Percentiles rank a stretch among this genome's conserved stretches.
These are phyloP conservation scores for Diaporthe australafricana DNA, from an alignment of 2,329 filamentous ascomycete genomes.

Conservation along the genomic window DNA sequence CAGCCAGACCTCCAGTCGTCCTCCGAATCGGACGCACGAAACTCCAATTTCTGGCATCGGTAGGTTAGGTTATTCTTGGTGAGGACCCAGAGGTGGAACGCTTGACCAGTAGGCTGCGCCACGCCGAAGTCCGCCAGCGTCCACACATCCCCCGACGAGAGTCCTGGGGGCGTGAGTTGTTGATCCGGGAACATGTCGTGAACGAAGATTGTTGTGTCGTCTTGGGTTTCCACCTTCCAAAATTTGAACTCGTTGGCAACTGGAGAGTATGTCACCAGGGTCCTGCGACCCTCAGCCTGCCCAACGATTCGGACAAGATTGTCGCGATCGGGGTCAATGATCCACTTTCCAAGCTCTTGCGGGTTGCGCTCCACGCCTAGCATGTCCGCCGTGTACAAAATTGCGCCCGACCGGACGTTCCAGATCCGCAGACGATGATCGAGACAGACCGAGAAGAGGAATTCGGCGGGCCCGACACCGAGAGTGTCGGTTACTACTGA, in stretches of 20 bases:
- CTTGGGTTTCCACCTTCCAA: conserved; percentile 78
- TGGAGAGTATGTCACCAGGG: conserved; percentile 87
- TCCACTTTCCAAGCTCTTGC: conserved; percentile 78
- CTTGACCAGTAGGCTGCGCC: conserved; percentile 63
- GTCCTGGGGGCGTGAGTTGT: conserved; percentile 74
- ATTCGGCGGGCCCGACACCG: conserved; percentile 61
- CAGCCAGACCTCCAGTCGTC: conserved; percentile 75
- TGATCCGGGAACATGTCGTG: conserved; percentile 76
- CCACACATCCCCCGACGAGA: conserved; percentile 81
- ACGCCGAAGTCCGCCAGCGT: conserved; percentile 82
- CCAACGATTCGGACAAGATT: conserved; percentile 81
- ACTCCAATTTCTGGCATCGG: conserved; percentile 78
- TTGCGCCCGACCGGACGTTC: conserved; percentile 85
- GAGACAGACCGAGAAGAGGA: conserved; percentile 83
- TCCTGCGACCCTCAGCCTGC: conserved; percentile 60
- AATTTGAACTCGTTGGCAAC: conserved; percentile 94
- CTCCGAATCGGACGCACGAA: conserved; percentile 58
- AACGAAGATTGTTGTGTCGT: conserved; percentile 72
- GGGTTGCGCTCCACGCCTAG: conserved; percentile 74
- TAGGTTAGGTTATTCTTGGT: conserved; percentile 90
- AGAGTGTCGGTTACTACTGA: conserved; percentile 68
- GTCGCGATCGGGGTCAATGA: conserved; percentile 81
- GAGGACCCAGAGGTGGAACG: conserved; percentile 77
- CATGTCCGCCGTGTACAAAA: conserved; percentile 82
- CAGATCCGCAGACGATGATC: conserved; percentile 92